Evolutionary conservation across 495 filamentous ascomycete genomes (phyloP), one percentile per base, ranked within the genome.

Genomic region (Talaromyces stipitatus): DNA sequence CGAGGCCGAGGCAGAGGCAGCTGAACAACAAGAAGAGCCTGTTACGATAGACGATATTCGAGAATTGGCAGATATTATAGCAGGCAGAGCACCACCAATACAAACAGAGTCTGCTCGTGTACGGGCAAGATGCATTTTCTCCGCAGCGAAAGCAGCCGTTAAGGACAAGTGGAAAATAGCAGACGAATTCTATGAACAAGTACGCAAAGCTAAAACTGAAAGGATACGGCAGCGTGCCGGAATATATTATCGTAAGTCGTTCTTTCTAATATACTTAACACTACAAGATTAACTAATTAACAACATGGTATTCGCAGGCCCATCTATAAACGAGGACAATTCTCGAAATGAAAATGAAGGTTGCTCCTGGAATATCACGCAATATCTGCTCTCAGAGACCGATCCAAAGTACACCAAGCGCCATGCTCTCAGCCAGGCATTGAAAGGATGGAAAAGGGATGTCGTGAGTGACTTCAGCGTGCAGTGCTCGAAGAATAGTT

Each of bases 261-360:
- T 45, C 30, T 45, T 55, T 45, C 52, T 55, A 18, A 55, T 55
- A 43, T 28, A 43, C 52, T 55, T 43, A 55, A 43, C 29, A 24
- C 46, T 50, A 18, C 46, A 52, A 52, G 30, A 52, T 52, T 52
- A 52, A 29, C 50, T 20, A n/a, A 52, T 52, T 52, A 52, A 28
- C 27, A 52, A 52, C 27, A 30, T 52, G 27, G 27, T 52, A 52
- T 52, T 52, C 27, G 27, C 27, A 52, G 50, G 16, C 50, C 50
- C 50, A 52, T 52, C 50, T 52, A n/a, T 52, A 33, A 52, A 52
- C 27, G 27, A 52, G 50, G 50, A 52, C 27, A 52, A 52, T 52
- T 52, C 27, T 52, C 27, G 27, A 52, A 52, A 52, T 52, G 27
- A 52, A 52, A 52, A 52, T 52, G 27, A 52, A 52, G 50, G 27